Percentiles rank a stretch among this genome's conserved stretches.
Conservation (phyloP, 306 rosid genomes). For the Prunus mongolica region DNA sequence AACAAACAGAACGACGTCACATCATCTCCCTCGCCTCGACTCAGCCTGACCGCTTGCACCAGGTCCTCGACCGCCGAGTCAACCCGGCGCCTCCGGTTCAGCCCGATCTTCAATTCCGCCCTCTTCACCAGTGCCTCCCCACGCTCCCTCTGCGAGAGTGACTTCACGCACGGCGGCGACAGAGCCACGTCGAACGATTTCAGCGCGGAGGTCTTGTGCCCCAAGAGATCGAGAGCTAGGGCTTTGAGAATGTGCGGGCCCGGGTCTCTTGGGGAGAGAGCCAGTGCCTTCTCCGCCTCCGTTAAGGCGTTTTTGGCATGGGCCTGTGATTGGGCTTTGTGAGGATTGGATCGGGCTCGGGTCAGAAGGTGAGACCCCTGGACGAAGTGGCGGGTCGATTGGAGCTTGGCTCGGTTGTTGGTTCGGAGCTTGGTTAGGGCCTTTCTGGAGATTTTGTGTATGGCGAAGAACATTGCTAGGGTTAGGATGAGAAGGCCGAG, state of each 20-base stretch:
- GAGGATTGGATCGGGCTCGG: constrained; percentile 43
- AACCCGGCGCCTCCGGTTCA: constrained; percentile 48
- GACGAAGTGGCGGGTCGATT: constrained; percentile 41
- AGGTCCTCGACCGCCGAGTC: constrained; percentile 69
- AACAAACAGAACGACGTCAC: constrained; percentile 42
- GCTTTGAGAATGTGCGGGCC: constrained; percentile 54
- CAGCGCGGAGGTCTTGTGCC: constrained; percentile 41
- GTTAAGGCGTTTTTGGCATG: constrained; percentile 52
- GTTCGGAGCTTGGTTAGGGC: constrained; percentile 31
- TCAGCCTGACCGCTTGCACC: constrained; percentile 32
- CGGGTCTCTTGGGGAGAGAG: constrained; percentile 49
- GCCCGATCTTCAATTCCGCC: constrained; percentile 51
- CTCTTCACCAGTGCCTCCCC: constrained; percentile 43
- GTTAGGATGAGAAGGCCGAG: constrained; percentile 39
- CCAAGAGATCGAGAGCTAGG: constrained; percentile 37
- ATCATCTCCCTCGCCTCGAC: constrained; percentile 5
- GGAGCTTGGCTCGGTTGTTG: constrained; percentile 30
- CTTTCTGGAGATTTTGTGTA: constrained; percentile 27
- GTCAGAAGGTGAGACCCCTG: constrained; percentile 48
- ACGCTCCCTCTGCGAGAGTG: constrained; percentile 34
- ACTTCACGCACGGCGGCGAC: constrained; percentile 41
- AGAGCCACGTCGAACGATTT: constrained; percentile 43
- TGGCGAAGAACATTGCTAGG: constrained; percentile 27
- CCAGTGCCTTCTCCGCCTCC: constrained; percentile 49
- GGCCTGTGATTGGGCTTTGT: constrained; percentile 20